A percentile compares a stretch with the other conserved stretches of the same genome.
phyloP scores from a whole-genome alignment of 306 rosid species.

The Medicago arabica region DNA sequence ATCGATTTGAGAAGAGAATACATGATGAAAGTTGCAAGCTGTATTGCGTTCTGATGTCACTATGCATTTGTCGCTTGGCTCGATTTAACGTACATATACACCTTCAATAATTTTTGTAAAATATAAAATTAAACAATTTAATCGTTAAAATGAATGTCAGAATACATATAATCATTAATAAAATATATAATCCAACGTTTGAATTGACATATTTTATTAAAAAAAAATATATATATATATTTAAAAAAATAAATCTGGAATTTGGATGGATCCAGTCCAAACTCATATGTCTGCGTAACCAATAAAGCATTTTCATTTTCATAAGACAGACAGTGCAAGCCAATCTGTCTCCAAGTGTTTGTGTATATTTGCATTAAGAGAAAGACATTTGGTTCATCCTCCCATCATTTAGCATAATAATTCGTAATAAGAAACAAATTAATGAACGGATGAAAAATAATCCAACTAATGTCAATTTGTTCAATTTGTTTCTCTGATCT shows the following conservation, averaged over 20 bases:
- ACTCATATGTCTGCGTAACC: not conserved
- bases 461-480: constrained; percentile 8
- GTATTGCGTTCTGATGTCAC: not conserved
- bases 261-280: too few relatives aligned
- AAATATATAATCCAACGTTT: not conserved
- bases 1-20: constrained; percentile 5
- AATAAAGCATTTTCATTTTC: not conserved
- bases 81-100: constrained; percentile 6
- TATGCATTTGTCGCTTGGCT: not conserved
- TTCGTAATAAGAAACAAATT: constrained; percentile 9
- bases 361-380: constrained; percentile 25
- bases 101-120: not conserved
- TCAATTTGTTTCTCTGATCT: not conserved
- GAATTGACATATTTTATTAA: not conserved
- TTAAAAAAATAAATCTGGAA: too few relatives aligned
- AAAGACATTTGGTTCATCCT: constrained; percentile 29
- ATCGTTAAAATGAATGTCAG: not conserved
- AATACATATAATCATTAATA: not conserved
- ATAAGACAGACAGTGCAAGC: not conserved
- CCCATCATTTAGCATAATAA: constrained; percentile 30
- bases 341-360: constrained; percentile 15
- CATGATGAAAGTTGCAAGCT: constrained; percentile 8
- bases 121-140: not conserved
- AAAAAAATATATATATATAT: too few relatives aligned
- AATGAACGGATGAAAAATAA: not conserved